Percentiles rank a stretch among this genome's conserved stretches.
Evolutionary conservation across 768 basidiomycete species (phyloP).

Genomic region (Gymnopilus dilepis): DNA sequence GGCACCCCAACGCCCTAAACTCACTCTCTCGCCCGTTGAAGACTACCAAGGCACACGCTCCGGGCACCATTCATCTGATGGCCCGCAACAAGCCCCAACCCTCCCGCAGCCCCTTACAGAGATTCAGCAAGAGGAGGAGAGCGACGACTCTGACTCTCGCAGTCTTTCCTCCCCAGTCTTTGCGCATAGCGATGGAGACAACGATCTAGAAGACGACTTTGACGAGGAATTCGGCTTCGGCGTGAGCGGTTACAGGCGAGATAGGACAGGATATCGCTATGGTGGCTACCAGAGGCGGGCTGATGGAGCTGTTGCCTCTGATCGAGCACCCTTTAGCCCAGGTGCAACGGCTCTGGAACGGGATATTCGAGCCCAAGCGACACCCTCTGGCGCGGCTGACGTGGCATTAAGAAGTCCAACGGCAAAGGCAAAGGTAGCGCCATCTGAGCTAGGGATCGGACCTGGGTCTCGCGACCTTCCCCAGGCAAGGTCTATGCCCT

Average conservation of each 20-base stretch:
- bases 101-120: neutral
- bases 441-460: neutral
- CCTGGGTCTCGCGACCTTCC: neutral
- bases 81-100: neutral
- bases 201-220: constrained; percentile 7
- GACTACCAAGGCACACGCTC: neutral
- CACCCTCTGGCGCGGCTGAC: no score
- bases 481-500: neutral
- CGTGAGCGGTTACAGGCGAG: constrained; percentile 7
- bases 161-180: neutral
- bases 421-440: constrained; percentile 16
- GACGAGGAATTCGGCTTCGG: constrained; percentile 14
- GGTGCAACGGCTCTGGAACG: no score
- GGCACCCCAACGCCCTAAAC: neutral
- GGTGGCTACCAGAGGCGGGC: constrained; percentile 24
- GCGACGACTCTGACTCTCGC: neutral
- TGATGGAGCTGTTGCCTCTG: no score
- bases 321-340: no score
- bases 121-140: neutral
- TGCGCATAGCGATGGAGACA: neutral
- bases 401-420: constrained; percentile 12
- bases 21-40: neutral
- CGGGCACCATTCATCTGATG: neutral
- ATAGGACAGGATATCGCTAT: constrained; percentile 32
- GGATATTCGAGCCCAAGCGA: no score